Evolutionary conservation across 2,329 filamentous ascomycete species (phyloP), one percentile per base, ranked within the genome.

Genomic region (Cryphonectria parasitica): DNA sequence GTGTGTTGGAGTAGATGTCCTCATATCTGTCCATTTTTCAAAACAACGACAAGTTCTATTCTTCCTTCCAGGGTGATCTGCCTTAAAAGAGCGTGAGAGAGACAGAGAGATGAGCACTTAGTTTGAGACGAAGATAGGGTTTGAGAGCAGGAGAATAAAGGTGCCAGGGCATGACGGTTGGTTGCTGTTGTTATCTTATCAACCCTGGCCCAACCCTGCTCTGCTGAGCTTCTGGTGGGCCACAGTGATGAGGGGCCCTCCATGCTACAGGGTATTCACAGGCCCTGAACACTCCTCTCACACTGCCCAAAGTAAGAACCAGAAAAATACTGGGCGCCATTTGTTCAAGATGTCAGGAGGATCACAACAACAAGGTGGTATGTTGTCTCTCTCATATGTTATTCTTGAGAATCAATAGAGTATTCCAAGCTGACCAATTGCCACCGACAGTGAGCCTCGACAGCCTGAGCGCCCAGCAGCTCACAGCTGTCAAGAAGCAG

Each of bases 401-500:
- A 39, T 10, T 22, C n/a, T 52, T 11, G 41, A 58, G 39, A 2
- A 25, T 15, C 13, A 28, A 13, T 41, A 54, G 63, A n/a, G 2
- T 6, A 19, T 43, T 49, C 8, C 28, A 58, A 41, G 54, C 28
- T 67, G 36, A 68, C 65, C 58, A 31, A 63, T 15, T 5, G 22
- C 31, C 36, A 25, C 74, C 34, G 34, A 28, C 75, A 89, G 87
- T 89, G 75, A 87, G 87, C 75, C 84, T 99, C 77, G 89, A 91
- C 76, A 90, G 88, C 72, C 91, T 99, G 77, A 92, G 91, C 76
- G 86, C 91, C 36, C 92, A 93, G 75, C 95, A 98, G 83, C 92
- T 99, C 75, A 91, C 90, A 75, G 90, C 94, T 76, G 91, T 99
- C 75, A 98, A 99, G 86, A 94, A 96, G 81, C 95, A 98, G 81